Percentiles rank a stretch among this genome's conserved stretches.
Conservation (phyloP, 495 filamentous ascomycete genomes). For the Penicillium subrubescens region DNA sequence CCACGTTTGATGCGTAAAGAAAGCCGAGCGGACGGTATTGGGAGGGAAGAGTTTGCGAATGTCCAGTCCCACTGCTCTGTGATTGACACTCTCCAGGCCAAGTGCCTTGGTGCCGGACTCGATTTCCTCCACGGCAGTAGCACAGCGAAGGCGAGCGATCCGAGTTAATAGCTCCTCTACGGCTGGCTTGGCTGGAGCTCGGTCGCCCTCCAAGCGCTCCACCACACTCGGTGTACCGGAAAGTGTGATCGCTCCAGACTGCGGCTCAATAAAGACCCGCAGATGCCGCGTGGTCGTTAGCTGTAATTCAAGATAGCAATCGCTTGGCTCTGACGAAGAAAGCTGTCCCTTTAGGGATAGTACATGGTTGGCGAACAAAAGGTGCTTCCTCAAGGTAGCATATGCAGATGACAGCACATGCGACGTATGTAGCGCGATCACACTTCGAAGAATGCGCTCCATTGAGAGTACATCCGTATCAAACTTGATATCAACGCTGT, state of each 20-base stretch:
- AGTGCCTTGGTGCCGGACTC: conserved; percentile 58
- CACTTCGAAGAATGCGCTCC: conserved; percentile 68
- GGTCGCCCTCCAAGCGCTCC: conserved; percentile 51
- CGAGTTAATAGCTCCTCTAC: conserved; percentile 54
- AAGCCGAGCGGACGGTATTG: conserved; percentile 60
- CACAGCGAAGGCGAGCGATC: conserved; percentile 60
- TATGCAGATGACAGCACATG: conserved; percentile 65
- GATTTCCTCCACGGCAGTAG: conserved; percentile 63
- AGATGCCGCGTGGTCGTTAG: conserved; percentile 59
- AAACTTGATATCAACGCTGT: conserved; percentile 63
- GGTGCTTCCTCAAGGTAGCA: conserved; percentile 53
- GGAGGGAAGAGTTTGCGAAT: conserved; percentile 61
- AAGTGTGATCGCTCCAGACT: conserved; percentile 48
- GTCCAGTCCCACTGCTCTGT: conserved; percentile 56
- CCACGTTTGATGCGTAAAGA: conserved; percentile 67
- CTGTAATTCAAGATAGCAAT: conserved; percentile 69
- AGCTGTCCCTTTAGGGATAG: conserved; percentile 56
- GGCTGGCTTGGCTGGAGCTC: conserved; percentile 45
- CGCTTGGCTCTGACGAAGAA: conserved; percentile 59
- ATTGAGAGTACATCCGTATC: conserved; percentile 68
- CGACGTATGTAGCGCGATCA: conserved; percentile 74
- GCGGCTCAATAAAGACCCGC: conserved; percentile 68
- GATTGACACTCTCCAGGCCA: conserved; percentile 61
- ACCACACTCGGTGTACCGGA: conserved; percentile 38
- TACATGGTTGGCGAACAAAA: conserved; percentile 58